A percentile compares a stretch with the other conserved stretches of the same genome.
phyloP scores from a whole-genome alignment of 768 basidiomycete species.

The Exsudoporus frostii region DNA sequence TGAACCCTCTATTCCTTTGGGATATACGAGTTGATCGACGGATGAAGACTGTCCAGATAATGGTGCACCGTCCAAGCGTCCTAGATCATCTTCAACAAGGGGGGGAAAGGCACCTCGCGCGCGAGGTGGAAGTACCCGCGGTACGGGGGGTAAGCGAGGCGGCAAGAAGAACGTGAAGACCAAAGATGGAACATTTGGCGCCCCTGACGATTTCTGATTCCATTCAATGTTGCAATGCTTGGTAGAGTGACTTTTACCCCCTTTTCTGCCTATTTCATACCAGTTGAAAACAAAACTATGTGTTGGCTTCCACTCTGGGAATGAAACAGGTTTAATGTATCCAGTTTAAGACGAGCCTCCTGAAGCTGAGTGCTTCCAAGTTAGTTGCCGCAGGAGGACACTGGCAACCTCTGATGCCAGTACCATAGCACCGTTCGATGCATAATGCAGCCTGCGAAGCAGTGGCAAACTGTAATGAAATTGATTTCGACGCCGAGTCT shows the following conservation, averaged over 20 bases:
- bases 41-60: conserved; percentile 25
- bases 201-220: conserved; percentile 29
- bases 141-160: conserved; percentile 23
- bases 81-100: conserved; percentile 25
- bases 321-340: background rate
- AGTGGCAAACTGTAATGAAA: too few relatives aligned
- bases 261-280: background rate
- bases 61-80: conserved; percentile 26
- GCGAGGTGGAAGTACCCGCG: conserved; percentile 22
- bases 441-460: too few relatives aligned
- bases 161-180: conserved; percentile 31
- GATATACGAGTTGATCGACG: background rate
- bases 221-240: too few relatives aligned
- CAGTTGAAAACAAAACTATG: background rate
- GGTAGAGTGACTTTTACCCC: background rate
- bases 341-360: too few relatives aligned
- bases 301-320: background rate
- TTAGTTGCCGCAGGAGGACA: too few relatives aligned
- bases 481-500: too few relatives aligned
- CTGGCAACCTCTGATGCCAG: too few relatives aligned
- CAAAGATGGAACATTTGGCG: conserved; percentile 33
- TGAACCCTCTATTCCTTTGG: background rate
- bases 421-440: too few relatives aligned
- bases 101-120: conserved; percentile 23
- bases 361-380: too few relatives aligned